These are phyloP conservation scores for Calonectria naviculata DNA, from an alignment of 2,329 filamentous ascomycete species.

Conservation along the genomic window DNA sequence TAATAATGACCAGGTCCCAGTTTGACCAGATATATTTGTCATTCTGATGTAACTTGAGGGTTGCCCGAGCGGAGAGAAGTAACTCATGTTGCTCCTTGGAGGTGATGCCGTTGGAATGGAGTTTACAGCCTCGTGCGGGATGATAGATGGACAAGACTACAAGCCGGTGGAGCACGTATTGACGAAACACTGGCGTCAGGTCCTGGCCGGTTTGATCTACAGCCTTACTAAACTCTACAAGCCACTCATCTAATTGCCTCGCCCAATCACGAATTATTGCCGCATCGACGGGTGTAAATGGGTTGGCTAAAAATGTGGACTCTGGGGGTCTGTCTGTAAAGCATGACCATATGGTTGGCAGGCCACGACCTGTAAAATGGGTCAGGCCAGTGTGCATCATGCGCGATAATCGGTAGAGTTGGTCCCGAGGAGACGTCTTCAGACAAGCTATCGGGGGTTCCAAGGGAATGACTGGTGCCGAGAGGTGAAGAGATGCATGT, in stretches of 20 bases:
- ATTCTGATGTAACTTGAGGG: slow-evolving; percentile 9
- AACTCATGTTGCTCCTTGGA: slow-evolving; percentile 15
- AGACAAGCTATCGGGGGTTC: slow-evolving; percentile 50
- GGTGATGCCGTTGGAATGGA: slow-evolving; percentile 9
- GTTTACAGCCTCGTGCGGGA: slow-evolving; percentile 9
- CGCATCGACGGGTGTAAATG: slow-evolving; percentile 10
- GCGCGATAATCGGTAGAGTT: slow-evolving; percentile 53
- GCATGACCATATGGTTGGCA: slow-evolving; percentile 57
- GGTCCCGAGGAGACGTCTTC: slow-evolving; percentile 51
- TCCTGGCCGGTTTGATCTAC: not conserved
- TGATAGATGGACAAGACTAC: slow-evolving; percentile 16
- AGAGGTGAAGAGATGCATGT: slow-evolving; percentile 55
- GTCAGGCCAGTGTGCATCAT: slow-evolving; percentile 58
- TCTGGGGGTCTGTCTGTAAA: slow-evolving; percentile 30
- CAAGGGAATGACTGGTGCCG: slow-evolving; percentile 53
- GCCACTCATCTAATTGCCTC: slow-evolving; percentile 13
- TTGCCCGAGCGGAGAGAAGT: slow-evolving; percentile 11
- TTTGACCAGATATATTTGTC: slow-evolving; percentile 16
- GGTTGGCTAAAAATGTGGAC: not conserved
- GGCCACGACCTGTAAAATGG: slow-evolving; percentile 53
- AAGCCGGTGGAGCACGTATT: slow-evolving; percentile 10
- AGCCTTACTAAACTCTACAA: slow-evolving; percentile 10
- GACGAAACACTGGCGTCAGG: not conserved
- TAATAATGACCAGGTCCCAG: slow-evolving; percentile 16
- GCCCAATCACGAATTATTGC: slow-evolving; percentile 19